Percentiles rank a stretch among this genome's conserved stretches.
These are phyloP conservation scores for Orbilia ellipsospora DNA, from an alignment of 2,329 filamentous ascomycete genomes.

Conservation along the genomic window DNA sequence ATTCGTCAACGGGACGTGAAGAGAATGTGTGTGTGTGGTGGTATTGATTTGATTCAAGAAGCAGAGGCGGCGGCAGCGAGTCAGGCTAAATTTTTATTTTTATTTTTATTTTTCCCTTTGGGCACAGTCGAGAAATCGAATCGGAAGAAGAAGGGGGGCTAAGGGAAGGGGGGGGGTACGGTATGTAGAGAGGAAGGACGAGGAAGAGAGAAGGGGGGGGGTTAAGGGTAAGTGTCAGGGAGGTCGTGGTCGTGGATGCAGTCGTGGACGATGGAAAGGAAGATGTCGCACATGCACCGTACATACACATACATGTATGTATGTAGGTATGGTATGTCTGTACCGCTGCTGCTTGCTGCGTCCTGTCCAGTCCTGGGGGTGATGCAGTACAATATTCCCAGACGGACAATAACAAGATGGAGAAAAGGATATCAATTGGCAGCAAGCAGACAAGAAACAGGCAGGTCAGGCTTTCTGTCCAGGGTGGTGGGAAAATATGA, in stretches of 20 bases:
- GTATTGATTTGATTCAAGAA: background rate
- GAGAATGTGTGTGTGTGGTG: too few species aligned
- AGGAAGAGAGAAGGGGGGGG: background rate
- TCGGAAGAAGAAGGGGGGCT: background rate
- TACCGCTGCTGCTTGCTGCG: too few species aligned
- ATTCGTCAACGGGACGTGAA: too few species aligned
- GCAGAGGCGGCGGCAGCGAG: background rate
- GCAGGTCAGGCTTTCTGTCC: background rate
- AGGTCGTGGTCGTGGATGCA: background rate
- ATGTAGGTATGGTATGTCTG: too few species aligned
- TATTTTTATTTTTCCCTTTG: too few species aligned
- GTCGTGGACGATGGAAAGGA: background rate
- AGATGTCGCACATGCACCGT: constrained; percentile 8
- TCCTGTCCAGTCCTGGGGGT: too few species aligned
- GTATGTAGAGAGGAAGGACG: background rate
- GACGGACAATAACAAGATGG: background rate
- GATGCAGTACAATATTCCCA: background rate
- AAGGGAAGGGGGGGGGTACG: constrained; percentile 1
- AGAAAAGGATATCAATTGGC: background rate
- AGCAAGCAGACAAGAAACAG: background rate
- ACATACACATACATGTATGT: too few species aligned
- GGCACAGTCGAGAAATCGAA: background rate
- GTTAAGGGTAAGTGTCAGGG: background rate
- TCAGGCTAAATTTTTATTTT: background rate
- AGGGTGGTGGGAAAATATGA: background rate